These are phyloP conservation scores for Vigna trinervia DNA, from an alignment of 306 rosid genomes.

Conservation along the genomic window DNA sequence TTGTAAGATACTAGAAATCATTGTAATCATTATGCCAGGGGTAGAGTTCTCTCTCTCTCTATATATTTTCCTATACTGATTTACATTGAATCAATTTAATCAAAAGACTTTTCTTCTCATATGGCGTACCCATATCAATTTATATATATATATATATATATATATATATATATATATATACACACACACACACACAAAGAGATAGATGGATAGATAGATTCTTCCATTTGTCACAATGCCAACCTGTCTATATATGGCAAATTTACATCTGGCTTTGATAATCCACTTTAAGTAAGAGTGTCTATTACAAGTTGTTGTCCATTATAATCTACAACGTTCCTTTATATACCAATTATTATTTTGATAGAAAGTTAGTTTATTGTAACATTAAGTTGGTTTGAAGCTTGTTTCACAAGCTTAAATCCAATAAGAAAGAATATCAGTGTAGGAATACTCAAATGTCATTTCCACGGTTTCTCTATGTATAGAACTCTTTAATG, in stretches of 20 bases:
- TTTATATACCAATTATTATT: neutral
- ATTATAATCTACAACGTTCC: neutral
- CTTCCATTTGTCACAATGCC: too few relatives aligned
- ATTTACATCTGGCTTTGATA: neutral
- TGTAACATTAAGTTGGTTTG: neutral
- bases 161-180: too few relatives aligned
- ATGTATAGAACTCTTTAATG: neutral
- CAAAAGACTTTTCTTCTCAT: too few relatives aligned
- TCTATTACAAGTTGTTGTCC: neutral
- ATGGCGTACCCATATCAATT: too few relatives aligned
- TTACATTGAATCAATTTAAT: too few relatives aligned
- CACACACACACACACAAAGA: too few relatives aligned
- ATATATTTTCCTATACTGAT: too few relatives aligned
- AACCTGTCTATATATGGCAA: neutral
- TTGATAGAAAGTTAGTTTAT: neutral
- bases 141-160: too few relatives aligned
- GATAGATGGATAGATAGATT: too few relatives aligned
- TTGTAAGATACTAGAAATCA: too few relatives aligned
- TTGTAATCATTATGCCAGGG: too few relatives aligned
- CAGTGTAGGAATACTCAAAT: neutral
- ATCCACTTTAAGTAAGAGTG: neutral
- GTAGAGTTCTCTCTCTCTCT: too few relatives aligned
- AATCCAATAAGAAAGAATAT: neutral
- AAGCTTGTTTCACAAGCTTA: neutral
- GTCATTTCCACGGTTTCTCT: neutral